These are phyloP conservation scores for Lachnellula hyalina DNA, from an alignment of 2,329 filamentous ascomycete genomes.

Conservation along the genomic window DNA sequence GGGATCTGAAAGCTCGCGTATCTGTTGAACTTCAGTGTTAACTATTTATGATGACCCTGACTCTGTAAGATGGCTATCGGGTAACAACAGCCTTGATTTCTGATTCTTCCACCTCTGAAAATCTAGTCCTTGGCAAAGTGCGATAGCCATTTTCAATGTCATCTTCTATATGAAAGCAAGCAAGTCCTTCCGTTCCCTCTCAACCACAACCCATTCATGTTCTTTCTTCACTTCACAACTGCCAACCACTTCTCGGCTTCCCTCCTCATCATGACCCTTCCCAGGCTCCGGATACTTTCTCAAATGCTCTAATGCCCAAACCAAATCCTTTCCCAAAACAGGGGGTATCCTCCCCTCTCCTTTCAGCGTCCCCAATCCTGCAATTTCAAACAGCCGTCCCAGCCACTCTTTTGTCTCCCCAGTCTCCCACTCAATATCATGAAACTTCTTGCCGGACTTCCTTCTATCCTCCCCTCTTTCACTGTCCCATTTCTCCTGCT, in stretches of 20 bases:
- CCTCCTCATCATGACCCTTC: conserved; percentile 9
- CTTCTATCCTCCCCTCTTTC: conserved; percentile 31
- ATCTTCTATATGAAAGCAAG: conserved; percentile 17
- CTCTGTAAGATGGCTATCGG: too few species aligned
- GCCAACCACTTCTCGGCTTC: neutral
- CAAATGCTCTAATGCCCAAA: conserved; percentile 45
- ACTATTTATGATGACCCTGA: too few species aligned
- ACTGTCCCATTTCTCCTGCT: conserved; percentile 43
- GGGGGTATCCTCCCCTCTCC: conserved; percentile 45
- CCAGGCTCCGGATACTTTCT: conserved; percentile 42
- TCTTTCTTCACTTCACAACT: neutral
- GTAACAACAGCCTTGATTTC: too few species aligned
- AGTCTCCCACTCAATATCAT: conserved; percentile 47
- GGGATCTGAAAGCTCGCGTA: too few species aligned
- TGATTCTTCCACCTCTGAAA: too few species aligned
- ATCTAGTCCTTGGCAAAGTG: too few species aligned
- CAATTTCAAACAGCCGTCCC: conserved; percentile 40
- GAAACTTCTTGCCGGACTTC: conserved; percentile 40
- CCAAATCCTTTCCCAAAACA: conserved; percentile 36
- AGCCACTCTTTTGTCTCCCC: conserved; percentile 47
- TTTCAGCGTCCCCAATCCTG: conserved; percentile 43
- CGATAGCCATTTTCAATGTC: too few species aligned
- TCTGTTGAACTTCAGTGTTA: too few species aligned
- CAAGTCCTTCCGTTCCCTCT: conserved; percentile 12
- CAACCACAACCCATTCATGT: conserved; percentile 15